These are phyloP conservation scores for Apophysomyces sp. DNA, from an alignment of 371 early-diverging fungal genomes.

Conservation along the genomic window DNA sequence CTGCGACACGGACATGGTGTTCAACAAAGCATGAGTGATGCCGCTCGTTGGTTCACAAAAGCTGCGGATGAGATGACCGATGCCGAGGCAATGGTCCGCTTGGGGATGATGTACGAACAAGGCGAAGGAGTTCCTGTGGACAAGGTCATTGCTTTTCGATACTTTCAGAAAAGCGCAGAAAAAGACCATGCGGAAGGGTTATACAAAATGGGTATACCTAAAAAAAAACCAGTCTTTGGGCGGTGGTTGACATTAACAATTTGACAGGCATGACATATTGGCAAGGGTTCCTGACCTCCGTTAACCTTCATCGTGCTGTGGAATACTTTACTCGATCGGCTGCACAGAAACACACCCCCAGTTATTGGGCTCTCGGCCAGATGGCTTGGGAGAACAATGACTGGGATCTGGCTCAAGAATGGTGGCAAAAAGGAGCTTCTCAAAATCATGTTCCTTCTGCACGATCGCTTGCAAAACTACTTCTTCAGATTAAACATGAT, in stretches of 20 bases:
- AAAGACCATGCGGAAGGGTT: constrained; percentile 8
- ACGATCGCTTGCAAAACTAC: constrained; percentile 14
- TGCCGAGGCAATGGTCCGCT: constrained; percentile 15
- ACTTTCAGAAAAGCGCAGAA: constrained; percentile 8
- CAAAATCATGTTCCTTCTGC: constrained; percentile 31
- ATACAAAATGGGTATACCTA: constrained; percentile 5
- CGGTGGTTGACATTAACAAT: not conserved
- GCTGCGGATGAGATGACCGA: constrained; percentile 25
- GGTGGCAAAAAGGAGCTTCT: constrained; percentile 32
- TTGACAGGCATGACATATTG: constrained; percentile 21
- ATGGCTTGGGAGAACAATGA: constrained; percentile 32
- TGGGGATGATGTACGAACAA: constrained; percentile 9
- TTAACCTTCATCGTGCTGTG: constrained; percentile 18
- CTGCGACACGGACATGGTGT: constrained; percentile 27
- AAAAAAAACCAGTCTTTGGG: constrained; percentile 3
- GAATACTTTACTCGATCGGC: constrained; percentile 37
- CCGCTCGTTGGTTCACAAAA: constrained; percentile 30
- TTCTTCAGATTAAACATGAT: constrained; percentile 6
- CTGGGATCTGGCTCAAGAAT: constrained; percentile 26
- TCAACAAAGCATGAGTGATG: constrained; percentile 10
- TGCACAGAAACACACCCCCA: constrained; percentile 24
- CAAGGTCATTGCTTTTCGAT: constrained; percentile 6
- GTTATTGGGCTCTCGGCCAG: constrained; percentile 37
- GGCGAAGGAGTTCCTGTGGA: constrained; percentile 15
- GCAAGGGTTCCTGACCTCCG: constrained; percentile 12